A percentile compares a stretch with the other conserved stretches of the same genome.
Conservation (phyloP, 768 basidiomycete species). For the Fomitopsis serialis region DNA sequence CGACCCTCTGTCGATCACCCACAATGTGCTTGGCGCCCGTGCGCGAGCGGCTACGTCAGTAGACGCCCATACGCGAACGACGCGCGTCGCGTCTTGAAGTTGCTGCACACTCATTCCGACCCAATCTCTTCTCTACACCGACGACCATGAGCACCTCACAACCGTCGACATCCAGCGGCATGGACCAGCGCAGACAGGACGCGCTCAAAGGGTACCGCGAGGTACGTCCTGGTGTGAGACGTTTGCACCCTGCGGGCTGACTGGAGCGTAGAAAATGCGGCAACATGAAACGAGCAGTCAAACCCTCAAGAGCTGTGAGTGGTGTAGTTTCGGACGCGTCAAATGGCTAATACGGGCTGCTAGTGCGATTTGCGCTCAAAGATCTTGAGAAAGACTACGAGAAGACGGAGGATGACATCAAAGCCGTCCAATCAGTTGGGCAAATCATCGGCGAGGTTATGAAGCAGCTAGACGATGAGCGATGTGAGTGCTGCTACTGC, state of each 20-base stretch:
- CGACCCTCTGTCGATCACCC: neutral
- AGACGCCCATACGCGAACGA: neutral
- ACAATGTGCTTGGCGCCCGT: neutral
- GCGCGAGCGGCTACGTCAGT: neutral
- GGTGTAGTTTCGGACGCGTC: neutral
- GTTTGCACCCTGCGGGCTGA: slow-evolving; percentile 5
- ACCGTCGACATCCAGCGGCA: slow-evolving; percentile 32
- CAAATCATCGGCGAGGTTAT: slow-evolving; percentile 99
- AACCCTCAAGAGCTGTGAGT: slow-evolving; percentile 85
- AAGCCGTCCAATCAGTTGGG: slow-evolving; percentile 96
- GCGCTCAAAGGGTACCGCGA: slow-evolving; percentile 76
- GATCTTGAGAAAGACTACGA: slow-evolving; percentile 84
- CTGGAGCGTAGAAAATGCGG: slow-evolving; percentile 78
- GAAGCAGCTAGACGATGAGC: slow-evolving; percentile 96
- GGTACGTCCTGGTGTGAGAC: slow-evolving; percentile 31
- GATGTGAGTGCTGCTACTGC: slow-evolving; percentile 56
- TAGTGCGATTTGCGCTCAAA: slow-evolving; percentile 90
- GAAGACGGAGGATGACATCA: slow-evolving; percentile 98
- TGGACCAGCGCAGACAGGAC: slow-evolving; percentile 70
- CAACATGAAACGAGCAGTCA: slow-evolving; percentile 85
- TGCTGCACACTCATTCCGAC: neutral
- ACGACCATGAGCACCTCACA: slow-evolving; percentile 18
- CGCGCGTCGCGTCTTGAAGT: slow-evolving; percentile 2
- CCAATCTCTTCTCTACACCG: neutral
- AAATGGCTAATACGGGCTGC: neutral